A percentile compares a stretch with the other conserved stretches of the same genome.
Conservation (phyloP, 2,329 filamentous ascomycete species). For the Cercospora brassicicola region DNA sequence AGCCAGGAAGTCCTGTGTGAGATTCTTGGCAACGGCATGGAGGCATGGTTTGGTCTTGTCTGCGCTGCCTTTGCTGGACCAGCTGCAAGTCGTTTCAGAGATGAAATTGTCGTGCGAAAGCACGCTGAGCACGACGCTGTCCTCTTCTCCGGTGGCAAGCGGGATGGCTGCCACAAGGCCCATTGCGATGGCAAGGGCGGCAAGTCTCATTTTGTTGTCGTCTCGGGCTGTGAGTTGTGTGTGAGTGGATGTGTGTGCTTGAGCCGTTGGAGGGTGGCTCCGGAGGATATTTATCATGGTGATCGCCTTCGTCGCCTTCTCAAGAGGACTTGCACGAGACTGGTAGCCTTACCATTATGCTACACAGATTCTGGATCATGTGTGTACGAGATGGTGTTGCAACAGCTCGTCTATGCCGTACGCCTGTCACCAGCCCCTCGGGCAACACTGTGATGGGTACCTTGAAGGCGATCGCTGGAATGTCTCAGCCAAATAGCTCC, state of each 20-base stretch:
- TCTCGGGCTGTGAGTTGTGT: background rate
- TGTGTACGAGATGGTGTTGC: background rate
- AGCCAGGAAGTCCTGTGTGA: background rate
- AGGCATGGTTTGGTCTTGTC: conserved; percentile 1
- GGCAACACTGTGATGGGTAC: background rate
- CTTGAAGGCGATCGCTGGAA: background rate
- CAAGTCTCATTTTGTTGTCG: background rate
- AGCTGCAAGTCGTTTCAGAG: background rate
- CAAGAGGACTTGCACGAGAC: background rate
- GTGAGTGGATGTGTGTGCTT: background rate
- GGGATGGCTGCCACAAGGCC: background rate
- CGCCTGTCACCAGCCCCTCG: background rate
- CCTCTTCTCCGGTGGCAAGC: background rate
- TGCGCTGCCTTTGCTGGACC: background rate
- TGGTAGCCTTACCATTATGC: background rate
- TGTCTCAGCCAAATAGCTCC: background rate
- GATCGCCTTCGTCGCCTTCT: background rate
- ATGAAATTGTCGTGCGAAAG: conserved; percentile 5
- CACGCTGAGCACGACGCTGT: background rate
- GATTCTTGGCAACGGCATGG: background rate
- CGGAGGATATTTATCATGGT: background rate
- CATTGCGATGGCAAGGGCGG: background rate
- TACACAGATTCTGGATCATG: background rate
- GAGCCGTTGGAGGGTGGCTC: background rate
- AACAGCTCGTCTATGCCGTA: conserved; percentile 12